phyloP scores from a whole-genome alignment of 805 yeast species.

The Saturnispora ahearnii region DNA sequence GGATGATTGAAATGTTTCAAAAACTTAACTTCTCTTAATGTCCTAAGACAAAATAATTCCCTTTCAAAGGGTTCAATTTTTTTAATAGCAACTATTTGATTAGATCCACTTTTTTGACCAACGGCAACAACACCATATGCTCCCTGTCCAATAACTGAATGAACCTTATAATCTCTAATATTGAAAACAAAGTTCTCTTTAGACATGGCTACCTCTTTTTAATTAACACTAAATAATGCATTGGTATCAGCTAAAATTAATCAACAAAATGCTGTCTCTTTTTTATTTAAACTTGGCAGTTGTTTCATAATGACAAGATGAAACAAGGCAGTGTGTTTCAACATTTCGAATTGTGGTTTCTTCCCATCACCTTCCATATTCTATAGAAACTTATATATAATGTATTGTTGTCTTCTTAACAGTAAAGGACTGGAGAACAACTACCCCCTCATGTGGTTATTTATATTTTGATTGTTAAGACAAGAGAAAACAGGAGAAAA shows the following conservation, averaged over 20 bases:
- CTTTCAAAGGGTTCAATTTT: conserved; percentile 65
- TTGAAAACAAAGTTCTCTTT: conserved; percentile 48
- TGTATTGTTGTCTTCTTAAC: no score
- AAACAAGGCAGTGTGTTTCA: conserved; percentile 10
- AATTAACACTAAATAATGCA: background rate
- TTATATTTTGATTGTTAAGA: background rate
- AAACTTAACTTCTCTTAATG: conserved; percentile 61
- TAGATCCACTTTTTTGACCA: conserved; percentile 53
- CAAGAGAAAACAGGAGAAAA: background rate
- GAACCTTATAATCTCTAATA: conserved; percentile 51
- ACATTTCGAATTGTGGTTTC: background rate
- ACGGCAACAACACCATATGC: conserved; percentile 75
- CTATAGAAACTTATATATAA: no score
- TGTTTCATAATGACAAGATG: conserved; percentile 4
- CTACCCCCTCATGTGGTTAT: background rate
- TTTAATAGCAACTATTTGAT: conserved; percentile 63
- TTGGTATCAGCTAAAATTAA: no score
- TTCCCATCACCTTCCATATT: no score
- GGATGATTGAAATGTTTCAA: conserved; percentile 63
- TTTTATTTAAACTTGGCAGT: background rate
- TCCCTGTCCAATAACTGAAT: conserved; percentile 65
- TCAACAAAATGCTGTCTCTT: background rate
- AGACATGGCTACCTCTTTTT: conserved; percentile 12
- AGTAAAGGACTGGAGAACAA: background rate
- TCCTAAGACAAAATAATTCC: conserved; percentile 57